Conservation (phyloP, 306 rosid species). For the Rosa persica region DNA sequence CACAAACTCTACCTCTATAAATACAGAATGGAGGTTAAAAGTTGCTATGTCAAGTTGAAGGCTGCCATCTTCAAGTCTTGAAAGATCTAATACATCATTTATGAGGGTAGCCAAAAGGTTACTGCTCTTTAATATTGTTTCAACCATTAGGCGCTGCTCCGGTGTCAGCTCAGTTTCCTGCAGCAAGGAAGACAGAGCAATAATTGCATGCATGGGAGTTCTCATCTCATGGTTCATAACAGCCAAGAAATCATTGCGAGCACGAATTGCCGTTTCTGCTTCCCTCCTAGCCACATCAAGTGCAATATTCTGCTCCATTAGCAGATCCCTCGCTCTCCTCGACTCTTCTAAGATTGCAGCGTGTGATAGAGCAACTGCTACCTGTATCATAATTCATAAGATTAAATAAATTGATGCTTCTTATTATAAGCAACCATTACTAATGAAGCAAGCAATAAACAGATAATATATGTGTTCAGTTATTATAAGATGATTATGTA, state of each 20-base stretch:
- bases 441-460: neutral
- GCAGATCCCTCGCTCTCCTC: slow-evolving; percentile 93
- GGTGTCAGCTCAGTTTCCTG: slow-evolving; percentile 92
- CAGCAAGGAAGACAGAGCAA: slow-evolving; percentile 90
- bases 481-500: neutral
- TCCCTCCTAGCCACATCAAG: slow-evolving; percentile 96
- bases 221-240: slow-evolving; percentile 99
- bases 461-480: neutral
- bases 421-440: neutral
- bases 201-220: slow-evolving; percentile 98
- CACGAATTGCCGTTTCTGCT: slow-evolving; percentile 98
- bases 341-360: slow-evolving; percentile 99
- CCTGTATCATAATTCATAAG: slow-evolving; percentile 41
- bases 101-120: slow-evolving; percentile 87
- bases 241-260: slow-evolving; percentile 97
- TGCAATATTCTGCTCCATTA: slow-evolving; percentile 94
- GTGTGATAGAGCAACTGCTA: slow-evolving; percentile 99
- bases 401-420: neutral
- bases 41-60: slow-evolving; percentile 75
- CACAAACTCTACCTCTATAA: slow-evolving; percentile 64
- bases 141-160: slow-evolving; percentile 96
- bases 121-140: slow-evolving; percentile 87
- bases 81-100: slow-evolving; percentile 95
- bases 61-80: slow-evolving; percentile 95
- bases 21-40: slow-evolving; percentile 77